phyloP scores from a whole-genome alignment of 306 rosid genomes.

The Vigna hirtella region DNA sequence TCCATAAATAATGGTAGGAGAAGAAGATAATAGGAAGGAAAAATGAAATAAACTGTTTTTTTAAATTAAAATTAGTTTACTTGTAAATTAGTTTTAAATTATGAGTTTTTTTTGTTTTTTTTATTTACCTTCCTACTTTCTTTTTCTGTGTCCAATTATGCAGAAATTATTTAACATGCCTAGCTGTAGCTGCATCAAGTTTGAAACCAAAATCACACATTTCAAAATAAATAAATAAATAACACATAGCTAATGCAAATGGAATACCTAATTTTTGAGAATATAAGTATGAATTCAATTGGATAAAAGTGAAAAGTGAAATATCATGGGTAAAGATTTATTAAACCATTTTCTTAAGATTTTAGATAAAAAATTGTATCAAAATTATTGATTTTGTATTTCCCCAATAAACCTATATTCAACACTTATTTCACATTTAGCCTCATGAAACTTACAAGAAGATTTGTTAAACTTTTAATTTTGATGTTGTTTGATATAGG shows the following conservation, averaged over 20 bases:
- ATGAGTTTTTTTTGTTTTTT: background rate
- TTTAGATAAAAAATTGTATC: too few relatives aligned
- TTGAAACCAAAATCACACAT: background rate
- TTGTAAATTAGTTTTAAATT: background rate
- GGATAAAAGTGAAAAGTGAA: too few relatives aligned
- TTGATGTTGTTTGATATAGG: slow-evolving; percentile 49
- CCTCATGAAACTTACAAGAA: slow-evolving; percentile 8
- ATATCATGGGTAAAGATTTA: too few relatives aligned
- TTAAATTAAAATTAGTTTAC: background rate
- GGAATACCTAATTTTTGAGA: background rate
- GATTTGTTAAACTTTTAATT: slow-evolving; percentile 16
- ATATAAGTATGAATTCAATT: too few relatives aligned
- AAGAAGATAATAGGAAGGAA: background rate
- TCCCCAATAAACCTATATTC: too few relatives aligned
- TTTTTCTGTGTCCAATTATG: background rate
- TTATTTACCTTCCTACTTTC: background rate
- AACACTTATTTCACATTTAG: background rate
- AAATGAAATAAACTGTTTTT: background rate
- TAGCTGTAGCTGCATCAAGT: background rate
- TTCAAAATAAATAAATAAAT: background rate
- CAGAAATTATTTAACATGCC: background rate
- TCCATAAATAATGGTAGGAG: background rate
- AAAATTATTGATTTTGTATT: too few relatives aligned
- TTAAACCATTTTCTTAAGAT: too few relatives aligned
- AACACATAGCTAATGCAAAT: slow-evolving; percentile 20